These are phyloP conservation scores for Neophaeococcomyces mojaviensis DNA, from an alignment of 2,329 filamentous ascomycete genomes.

Conservation along the genomic window DNA sequence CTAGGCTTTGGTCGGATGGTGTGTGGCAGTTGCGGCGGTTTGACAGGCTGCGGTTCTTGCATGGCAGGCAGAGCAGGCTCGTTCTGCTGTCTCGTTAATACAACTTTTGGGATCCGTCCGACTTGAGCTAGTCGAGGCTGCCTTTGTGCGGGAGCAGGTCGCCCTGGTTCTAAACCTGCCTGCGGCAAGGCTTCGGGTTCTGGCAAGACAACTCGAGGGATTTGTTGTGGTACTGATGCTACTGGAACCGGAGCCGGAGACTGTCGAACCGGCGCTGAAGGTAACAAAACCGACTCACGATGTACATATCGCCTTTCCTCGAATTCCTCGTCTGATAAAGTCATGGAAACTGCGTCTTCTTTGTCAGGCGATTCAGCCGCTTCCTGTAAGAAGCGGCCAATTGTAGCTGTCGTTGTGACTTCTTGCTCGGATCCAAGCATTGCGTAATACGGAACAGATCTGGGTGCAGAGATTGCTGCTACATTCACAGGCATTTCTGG, in stretches of 20 bases:
- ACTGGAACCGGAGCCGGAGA: neutral
- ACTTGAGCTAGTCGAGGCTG: constrained; percentile 50
- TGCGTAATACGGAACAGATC: constrained; percentile 52
- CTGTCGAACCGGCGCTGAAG: constrained; percentile 4
- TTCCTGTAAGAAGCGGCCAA: constrained; percentile 39
- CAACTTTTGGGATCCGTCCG: constrained; percentile 76
- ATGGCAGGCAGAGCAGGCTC: constrained; percentile 44
- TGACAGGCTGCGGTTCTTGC: constrained; percentile 13
- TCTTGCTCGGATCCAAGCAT: constrained; percentile 43
- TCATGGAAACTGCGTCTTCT: constrained; percentile 11
- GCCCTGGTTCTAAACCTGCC: neutral
- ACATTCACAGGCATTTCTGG: constrained; percentile 34
- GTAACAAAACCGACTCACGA: constrained; percentile 8
- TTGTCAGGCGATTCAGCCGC: constrained; percentile 25
- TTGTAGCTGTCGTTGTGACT: constrained; percentile 35
- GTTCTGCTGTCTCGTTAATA: constrained; percentile 57
- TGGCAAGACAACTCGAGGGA: constrained; percentile 1
- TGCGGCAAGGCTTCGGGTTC: neutral
- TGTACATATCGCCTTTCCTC: constrained; percentile 16
- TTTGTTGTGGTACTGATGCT: neutral
- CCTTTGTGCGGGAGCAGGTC: constrained; percentile 12
- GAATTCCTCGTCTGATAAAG: constrained; percentile 21
- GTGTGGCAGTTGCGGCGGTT: neutral
- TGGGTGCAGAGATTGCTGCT: constrained; percentile 29
- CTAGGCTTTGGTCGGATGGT: constrained; percentile 13